These are phyloP conservation scores for Aphanocladium album DNA, from an alignment of 2,329 filamentous ascomycete genomes.

Conservation along the genomic window DNA sequence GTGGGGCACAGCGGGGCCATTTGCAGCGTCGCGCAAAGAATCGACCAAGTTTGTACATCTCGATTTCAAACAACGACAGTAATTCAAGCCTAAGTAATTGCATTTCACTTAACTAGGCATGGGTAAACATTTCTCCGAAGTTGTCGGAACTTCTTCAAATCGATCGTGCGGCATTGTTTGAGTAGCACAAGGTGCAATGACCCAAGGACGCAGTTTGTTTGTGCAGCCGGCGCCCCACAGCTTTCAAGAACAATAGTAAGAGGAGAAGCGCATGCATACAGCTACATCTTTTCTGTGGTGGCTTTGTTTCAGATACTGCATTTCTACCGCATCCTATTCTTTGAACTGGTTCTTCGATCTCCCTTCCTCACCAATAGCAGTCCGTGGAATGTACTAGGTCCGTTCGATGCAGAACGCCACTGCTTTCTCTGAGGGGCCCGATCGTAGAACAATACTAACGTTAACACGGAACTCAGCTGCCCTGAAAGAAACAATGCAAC, in stretches of 20 bases:
- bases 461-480: conserved; percentile 17
- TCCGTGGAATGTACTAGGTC: neutral
- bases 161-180: neutral
- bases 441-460: conserved; percentile 22
- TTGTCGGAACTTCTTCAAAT: too few relatives aligned
- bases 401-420: conserved; percentile 12
- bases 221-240: neutral
- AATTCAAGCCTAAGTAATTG: too few relatives aligned
- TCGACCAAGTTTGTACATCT: too few relatives aligned
- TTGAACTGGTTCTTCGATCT: neutral
- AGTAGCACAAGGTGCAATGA: neutral
- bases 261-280: conserved; percentile 10
- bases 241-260: conserved; percentile 16
- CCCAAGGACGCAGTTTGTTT: neutral
- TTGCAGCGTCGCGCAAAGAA: too few relatives aligned
- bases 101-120: too few relatives aligned
- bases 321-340: neutral
- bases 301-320: neutral
- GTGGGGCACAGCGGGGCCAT: neutral
- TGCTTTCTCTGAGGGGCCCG: conserved; percentile 4
- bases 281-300: neutral
- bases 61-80: too few relatives aligned
- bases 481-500: neutral
- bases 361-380: neutral
- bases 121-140: too few relatives aligned